These are phyloP conservation scores for Hypoxylon sp. DNA, from an alignment of 2,329 filamentous ascomycete species.

Conservation along the genomic window DNA sequence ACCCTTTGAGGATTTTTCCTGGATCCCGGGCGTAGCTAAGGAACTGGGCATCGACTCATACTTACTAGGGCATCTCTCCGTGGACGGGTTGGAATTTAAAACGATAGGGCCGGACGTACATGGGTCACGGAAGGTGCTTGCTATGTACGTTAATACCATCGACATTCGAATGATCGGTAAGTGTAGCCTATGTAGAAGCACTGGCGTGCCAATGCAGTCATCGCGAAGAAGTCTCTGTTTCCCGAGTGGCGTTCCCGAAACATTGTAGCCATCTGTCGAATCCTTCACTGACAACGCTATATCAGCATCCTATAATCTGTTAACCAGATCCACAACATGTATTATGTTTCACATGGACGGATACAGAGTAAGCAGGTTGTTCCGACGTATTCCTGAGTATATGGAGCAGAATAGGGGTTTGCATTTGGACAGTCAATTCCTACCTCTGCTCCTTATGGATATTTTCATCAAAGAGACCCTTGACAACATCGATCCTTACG, in stretches of 20 bases:
- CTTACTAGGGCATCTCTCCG: neutral
- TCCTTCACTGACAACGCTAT: too few relatives aligned
- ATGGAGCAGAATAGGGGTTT: constrained; percentile 7
- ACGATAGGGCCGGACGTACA: neutral
- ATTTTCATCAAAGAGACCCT: neutral
- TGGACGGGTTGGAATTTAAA: too few relatives aligned
- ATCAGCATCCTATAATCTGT: constrained; percentile 11
- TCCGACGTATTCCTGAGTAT: neutral
- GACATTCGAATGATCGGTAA: constrained; percentile 6
- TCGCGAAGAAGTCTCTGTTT: neutral
- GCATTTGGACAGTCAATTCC: constrained; percentile 5
- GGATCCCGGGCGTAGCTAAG: constrained; percentile 3
- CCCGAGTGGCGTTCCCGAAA: neutral
- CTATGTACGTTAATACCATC: neutral
- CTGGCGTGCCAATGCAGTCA: neutral
- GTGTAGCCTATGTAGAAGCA: neutral
- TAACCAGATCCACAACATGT: constrained; percentile 15
- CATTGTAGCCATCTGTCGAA: too few relatives aligned
- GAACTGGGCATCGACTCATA: constrained; percentile 13
- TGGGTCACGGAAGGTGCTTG: neutral
- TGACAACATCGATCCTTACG: neutral
- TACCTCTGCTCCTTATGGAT: constrained; percentile 4
- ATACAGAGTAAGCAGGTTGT: neutral
- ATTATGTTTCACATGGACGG: neutral
- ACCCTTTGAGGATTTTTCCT: neutral